Evolutionary conservation across 202 grass and related monocot species (phyloP).

Genomic region (Hordeum pubiflorum): DNA sequence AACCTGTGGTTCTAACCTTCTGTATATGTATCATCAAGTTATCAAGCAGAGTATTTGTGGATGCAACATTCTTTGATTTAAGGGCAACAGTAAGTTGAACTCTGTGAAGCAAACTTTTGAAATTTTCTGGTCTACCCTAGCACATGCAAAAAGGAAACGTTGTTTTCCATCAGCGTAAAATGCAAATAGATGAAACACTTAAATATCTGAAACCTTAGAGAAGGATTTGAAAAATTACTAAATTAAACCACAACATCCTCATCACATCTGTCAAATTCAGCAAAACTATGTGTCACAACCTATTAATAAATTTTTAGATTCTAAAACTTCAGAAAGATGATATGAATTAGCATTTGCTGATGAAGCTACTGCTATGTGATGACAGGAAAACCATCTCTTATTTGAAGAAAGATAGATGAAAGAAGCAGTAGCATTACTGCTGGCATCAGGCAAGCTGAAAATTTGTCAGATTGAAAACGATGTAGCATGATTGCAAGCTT

Average conservation of each 20-base stretch:
- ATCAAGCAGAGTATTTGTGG: slow-evolving; percentile 32
- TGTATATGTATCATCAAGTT: slow-evolving; percentile 48
- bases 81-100: slow-evolving; percentile 49
- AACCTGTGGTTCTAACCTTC: slow-evolving; percentile 38
- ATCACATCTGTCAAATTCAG: not conserved
- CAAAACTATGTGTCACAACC: not conserved
- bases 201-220: not conserved
- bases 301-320: not conserved
- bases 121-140: slow-evolving; percentile 64
- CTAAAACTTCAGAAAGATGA: not conserved
- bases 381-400: not conserved
- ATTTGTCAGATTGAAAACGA: not conserved
- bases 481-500: not conserved
- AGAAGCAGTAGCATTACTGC: not conserved
- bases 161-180: slow-evolving; percentile 18
- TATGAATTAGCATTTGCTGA: not conserved
- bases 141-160: slow-evolving; percentile 24
- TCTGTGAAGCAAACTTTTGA: slow-evolving; percentile 63
- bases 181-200: not conserved
- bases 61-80: slow-evolving; percentile 43
- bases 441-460: not conserved
- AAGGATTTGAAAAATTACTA: not conserved
- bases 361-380: not conserved
- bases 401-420: not conserved
- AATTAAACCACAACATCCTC: not conserved